Conservation (phyloP, 352 stramenopile genomes). For the Phytopythium mirpurense region DNA sequence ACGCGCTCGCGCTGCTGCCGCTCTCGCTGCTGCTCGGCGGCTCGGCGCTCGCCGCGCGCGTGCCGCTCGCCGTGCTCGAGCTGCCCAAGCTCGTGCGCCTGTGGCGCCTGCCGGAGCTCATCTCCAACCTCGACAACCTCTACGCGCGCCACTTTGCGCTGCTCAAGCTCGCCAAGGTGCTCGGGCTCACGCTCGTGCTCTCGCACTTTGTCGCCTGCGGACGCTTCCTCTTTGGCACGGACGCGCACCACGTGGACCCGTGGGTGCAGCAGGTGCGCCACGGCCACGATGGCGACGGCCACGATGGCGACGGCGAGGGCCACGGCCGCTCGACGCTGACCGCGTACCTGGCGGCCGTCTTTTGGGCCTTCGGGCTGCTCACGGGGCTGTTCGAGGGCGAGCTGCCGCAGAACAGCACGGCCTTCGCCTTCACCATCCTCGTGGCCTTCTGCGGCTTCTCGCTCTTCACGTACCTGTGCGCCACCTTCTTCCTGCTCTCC, state of each 20-base stretch:
- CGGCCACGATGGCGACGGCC: slow-evolving; percentile 37
- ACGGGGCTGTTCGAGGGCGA: slow-evolving; percentile 70
- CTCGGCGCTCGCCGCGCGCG: slow-evolving; percentile 18
- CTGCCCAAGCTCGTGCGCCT: slow-evolving; percentile 41
- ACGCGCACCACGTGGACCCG: slow-evolving; percentile 13
- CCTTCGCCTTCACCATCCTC: slow-evolving; percentile 63
- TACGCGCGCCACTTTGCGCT: slow-evolving; percentile 59
- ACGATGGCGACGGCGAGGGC: slow-evolving; percentile 27
- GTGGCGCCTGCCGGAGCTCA: slow-evolving; percentile 29
- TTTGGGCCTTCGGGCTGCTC: slow-evolving; percentile 65
- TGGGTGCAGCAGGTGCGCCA: slow-evolving; percentile 38
- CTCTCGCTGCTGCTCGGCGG: slow-evolving; percentile 12
- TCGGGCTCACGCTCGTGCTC: slow-evolving; percentile 41
- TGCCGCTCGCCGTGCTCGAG: neutral
- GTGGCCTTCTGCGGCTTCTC: slow-evolving; percentile 63
- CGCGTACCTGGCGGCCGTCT: slow-evolving; percentile 44
- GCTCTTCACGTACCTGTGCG: slow-evolving; percentile 61
- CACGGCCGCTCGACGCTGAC: slow-evolving; percentile 14
- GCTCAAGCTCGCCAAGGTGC: slow-evolving; percentile 40
- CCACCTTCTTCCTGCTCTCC: slow-evolving; percentile 76
- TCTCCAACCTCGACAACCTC: slow-evolving; percentile 47
- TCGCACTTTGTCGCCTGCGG: slow-evolving; percentile 56
- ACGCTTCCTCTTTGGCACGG: slow-evolving; percentile 48
- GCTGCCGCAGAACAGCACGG: slow-evolving; percentile 28
- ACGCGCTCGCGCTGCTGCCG: slow-evolving; percentile 38